Conservation (phyloP, 805 yeast genomes). For the Candida fluviatilis region DNA sequence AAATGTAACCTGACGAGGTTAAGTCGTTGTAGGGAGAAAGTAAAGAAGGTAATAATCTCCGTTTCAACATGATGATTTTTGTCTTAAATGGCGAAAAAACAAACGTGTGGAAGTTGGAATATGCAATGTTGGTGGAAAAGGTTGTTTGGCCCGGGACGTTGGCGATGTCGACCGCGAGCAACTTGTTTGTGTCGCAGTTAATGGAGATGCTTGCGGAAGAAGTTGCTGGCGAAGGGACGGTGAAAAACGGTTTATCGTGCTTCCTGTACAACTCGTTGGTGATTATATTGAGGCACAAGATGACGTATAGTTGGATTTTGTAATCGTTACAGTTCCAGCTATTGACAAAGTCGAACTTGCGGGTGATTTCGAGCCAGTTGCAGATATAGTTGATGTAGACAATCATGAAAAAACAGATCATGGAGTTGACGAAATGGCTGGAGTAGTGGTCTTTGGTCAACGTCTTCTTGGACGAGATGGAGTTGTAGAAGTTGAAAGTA, state of each 20-base stretch:
- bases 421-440: slow-evolving; percentile 14
- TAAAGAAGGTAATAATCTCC: slow-evolving; percentile 4
- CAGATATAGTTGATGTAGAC: slow-evolving; percentile 17
- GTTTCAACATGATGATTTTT: slow-evolving; percentile 11
- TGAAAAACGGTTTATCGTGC: slow-evolving; percentile 12
- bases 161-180: slow-evolving; percentile 7
- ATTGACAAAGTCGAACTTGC: slow-evolving; percentile 5
- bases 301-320: slow-evolving; percentile 10
- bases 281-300: slow-evolving; percentile 25
- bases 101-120: slow-evolving; percentile 24
- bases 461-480: slow-evolving; percentile 14
- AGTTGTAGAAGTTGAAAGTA: slow-evolving; percentile 19
- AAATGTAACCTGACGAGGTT: background rate
- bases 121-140: slow-evolving; percentile 9
- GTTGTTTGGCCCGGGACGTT: background rate
- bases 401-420: slow-evolving; percentile 18
- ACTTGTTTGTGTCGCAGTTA: slow-evolving; percentile 9
- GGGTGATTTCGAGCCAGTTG: slow-evolving; percentile 7
- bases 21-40: slow-evolving; percentile 1
- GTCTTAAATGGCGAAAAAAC: slow-evolving; percentile 21
- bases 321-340: slow-evolving; percentile 6
- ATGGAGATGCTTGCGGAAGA: slow-evolving; percentile 10
- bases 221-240: slow-evolving; percentile 7
- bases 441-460: slow-evolving; percentile 13
- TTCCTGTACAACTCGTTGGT: slow-evolving; percentile 3